A percentile compares a stretch with the other conserved stretches of the same genome.
Conservation (phyloP, 768 basidiomycete genomes). For the Boletus subcaerulescens region DNA sequence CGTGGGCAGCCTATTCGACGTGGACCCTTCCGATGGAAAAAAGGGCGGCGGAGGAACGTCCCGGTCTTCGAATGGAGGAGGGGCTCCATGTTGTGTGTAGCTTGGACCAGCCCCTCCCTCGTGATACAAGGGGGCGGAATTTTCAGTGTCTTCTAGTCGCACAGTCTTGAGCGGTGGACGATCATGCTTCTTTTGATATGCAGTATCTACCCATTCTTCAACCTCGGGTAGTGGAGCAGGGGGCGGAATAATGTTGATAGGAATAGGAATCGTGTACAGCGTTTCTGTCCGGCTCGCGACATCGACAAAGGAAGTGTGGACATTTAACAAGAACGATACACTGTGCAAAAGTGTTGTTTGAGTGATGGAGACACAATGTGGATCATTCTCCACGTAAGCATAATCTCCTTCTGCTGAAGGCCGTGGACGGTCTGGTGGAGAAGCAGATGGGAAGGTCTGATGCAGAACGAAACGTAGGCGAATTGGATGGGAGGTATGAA, state of each 20-base stretch:
- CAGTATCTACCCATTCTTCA: slow-evolving; percentile 65
- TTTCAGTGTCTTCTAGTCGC: slow-evolving; percentile 63
- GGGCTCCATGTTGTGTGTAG: slow-evolving; percentile 57
- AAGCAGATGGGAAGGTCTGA: slow-evolving; percentile 47
- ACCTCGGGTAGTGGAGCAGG: slow-evolving; percentile 79
- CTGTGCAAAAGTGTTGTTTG: slow-evolving; percentile 80
- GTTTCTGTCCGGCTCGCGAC: slow-evolving; percentile 65
- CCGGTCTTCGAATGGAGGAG: slow-evolving; percentile 83
- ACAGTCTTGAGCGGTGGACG: slow-evolving; percentile 70
- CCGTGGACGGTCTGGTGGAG: slow-evolving; percentile 46
- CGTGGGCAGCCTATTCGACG: slow-evolving; percentile 59
- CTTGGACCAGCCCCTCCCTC: slow-evolving; percentile 78
- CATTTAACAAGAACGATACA: slow-evolving; percentile 73
- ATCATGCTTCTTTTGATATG: slow-evolving; percentile 88
- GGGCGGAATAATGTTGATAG: slow-evolving; percentile 68
- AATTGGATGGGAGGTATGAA: slow-evolving; percentile 73
- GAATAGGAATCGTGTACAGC: slow-evolving; percentile 60
- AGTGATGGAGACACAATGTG: slow-evolving; percentile 72
- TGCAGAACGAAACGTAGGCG: slow-evolving; percentile 81
- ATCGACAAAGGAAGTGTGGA: slow-evolving; percentile 77
- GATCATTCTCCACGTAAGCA: slow-evolving; percentile 51
- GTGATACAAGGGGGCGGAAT: slow-evolving; percentile 60
- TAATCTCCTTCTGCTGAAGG: slow-evolving; percentile 43
- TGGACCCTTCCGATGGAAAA: slow-evolving; percentile 57
- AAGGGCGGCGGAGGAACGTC: slow-evolving; percentile 70